Evolutionary conservation across 2,329 filamentous ascomycete species (phyloP).

Genomic region (Aspergillus spinulosporus): DNA sequence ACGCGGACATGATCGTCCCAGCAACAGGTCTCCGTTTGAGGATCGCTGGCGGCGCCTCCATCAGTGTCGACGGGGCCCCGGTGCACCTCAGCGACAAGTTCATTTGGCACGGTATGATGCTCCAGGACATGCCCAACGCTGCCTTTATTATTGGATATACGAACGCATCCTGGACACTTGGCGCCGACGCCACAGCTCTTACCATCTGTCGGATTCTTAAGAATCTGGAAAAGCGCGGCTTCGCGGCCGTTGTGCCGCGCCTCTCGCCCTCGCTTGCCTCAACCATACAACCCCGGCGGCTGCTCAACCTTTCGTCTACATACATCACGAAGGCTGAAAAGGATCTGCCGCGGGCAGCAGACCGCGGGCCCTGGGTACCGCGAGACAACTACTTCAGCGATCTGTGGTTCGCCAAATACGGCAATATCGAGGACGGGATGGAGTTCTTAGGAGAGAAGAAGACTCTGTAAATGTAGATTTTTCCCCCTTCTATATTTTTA

Average conservation of each 20-base stretch:
- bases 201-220: conserved; percentile 42
- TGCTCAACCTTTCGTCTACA: conserved; percentile 44
- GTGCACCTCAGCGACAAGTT: conserved; percentile 38
- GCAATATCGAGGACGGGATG: conserved; percentile 36
- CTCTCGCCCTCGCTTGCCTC: conserved; percentile 20
- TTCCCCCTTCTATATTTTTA: conserved; percentile 1
- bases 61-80: conserved; percentile 42
- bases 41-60: conserved; percentile 38
- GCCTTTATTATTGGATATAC: conserved; percentile 46
- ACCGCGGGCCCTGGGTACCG: conserved; percentile 43
- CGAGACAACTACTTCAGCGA: conserved; percentile 43
- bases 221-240: conserved; percentile 30
- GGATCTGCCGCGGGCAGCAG: conserved; percentile 39
- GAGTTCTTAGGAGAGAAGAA: conserved; percentile 27
- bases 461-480: conserved; percentile 6
- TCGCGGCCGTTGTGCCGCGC: conserved; percentile 31
- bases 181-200: conserved; percentile 45
- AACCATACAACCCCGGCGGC: conserved; percentile 28
- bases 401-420: conserved; percentile 40
- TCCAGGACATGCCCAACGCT: conserved; percentile 48
- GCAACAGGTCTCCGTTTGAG: conserved; percentile 47
- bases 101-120: conserved; percentile 47
- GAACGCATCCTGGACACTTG: conserved; percentile 48
- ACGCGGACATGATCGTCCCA: conserved; percentile 47
- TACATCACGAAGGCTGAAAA: conserved; percentile 40